phyloP scores from a whole-genome alignment of 441 rosid genomes.

The Geranium incanum region DNA sequence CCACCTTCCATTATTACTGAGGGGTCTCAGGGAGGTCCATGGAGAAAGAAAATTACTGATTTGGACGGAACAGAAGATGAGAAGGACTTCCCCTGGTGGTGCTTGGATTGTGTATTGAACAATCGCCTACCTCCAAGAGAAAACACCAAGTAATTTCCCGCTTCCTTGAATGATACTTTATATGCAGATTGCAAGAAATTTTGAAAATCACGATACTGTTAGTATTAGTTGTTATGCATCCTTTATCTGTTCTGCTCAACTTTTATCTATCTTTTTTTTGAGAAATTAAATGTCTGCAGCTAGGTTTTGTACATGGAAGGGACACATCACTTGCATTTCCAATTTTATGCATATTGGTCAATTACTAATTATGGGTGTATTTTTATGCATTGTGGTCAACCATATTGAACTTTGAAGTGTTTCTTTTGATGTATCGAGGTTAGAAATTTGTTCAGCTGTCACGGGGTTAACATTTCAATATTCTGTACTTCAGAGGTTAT shows the following conservation, averaged over 20 bases:
- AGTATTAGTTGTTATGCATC: background rate
- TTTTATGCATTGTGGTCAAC: background rate
- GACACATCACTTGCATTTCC: conserved; percentile 4
- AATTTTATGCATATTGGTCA: conserved; percentile 1
- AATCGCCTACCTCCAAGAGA: conserved; percentile 94
- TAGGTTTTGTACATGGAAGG: conserved; percentile 1
- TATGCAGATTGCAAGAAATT: background rate
- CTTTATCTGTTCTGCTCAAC: background rate
- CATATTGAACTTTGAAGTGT: background rate
- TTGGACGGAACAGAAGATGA: conserved; percentile 95
- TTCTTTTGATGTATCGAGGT: background rate
- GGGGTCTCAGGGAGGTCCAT: conserved; percentile 94
- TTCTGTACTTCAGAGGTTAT: background rate
- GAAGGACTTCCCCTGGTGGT: conserved; percentile 95
- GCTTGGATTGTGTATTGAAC: conserved; percentile 81
- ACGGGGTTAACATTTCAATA: background rate
- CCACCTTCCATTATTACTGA: conserved; percentile 89
- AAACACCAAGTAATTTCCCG: conserved; percentile 64
- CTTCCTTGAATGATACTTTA: conserved; percentile 3
- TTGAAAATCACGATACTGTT: background rate
- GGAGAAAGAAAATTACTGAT: conserved; percentile 94
- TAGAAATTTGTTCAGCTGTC: background rate
- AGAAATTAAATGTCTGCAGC: background rate
- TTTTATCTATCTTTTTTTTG: background rate
- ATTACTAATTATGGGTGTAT: background rate